Percentiles rank a stretch among this genome's conserved stretches.
Conservation (phyloP, 2,329 filamentous ascomycete species). For the Colletotrichum sojae region DNA sequence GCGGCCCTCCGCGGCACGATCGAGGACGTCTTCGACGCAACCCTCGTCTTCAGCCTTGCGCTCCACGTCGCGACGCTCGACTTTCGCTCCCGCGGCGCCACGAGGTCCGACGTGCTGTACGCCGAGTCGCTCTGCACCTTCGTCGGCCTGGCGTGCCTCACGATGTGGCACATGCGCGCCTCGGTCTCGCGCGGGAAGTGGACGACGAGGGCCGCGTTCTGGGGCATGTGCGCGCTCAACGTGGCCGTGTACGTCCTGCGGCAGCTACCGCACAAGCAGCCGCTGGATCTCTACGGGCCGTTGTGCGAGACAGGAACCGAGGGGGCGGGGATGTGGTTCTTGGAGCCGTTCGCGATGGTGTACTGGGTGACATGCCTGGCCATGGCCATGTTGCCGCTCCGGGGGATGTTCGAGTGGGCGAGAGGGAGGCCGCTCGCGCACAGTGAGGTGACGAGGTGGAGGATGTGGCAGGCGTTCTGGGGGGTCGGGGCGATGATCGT, state of each 20-base stretch:
- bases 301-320: not conserved
- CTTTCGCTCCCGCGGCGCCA: constrained; percentile 4
- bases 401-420: not conserved
- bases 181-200: not conserved
- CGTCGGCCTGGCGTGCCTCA: not conserved
- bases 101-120: not conserved
- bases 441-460: not conserved
- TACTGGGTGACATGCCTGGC: not conserved
- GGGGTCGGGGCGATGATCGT: not conserved
- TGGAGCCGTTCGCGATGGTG: not conserved
- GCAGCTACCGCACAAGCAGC: constrained; percentile 2
- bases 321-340: not conserved
- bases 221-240: not conserved
- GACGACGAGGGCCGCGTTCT: constrained; percentile 4
- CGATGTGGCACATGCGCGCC: constrained; percentile 7
- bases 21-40: constrained; percentile 9
- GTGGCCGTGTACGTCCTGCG: not conserved
- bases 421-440: not conserved
- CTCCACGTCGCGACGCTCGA: constrained; percentile 6
- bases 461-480: constrained; percentile 6
- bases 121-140: not conserved
- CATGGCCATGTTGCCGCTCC: not conserved
- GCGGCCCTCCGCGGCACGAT: not conserved
- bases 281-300: not conserved
- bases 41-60: constrained; percentile 10